Conservation (phyloP, 345 rosid species). For the Punica granatum region DNA sequence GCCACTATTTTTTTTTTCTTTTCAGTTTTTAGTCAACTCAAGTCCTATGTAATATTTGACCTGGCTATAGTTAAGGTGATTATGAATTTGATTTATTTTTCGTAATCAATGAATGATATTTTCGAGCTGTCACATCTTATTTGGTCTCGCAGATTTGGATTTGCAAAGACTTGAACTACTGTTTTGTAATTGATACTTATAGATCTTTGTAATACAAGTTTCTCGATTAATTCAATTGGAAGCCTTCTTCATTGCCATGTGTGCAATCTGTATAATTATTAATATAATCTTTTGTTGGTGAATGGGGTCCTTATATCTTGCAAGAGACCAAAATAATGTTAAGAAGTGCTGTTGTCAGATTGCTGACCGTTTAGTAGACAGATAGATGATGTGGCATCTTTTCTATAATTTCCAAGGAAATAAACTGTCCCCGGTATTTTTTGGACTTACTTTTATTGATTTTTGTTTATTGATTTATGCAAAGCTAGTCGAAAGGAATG, state of each 20-base stretch:
- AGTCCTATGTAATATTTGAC: background rate
- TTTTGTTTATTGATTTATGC: conserved; percentile 50
- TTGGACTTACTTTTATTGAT: conserved; percentile 1
- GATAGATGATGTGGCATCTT: background rate
- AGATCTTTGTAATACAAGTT: too few species aligned
- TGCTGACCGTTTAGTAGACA: background rate
- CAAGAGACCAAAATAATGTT: background rate
- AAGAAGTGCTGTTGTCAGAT: background rate
- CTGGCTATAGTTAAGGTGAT: background rate
- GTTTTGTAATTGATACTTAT: too few species aligned
- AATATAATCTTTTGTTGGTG: too few species aligned
- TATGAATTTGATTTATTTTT: background rate
- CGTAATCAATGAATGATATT: too few species aligned
- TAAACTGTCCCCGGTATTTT: background rate
- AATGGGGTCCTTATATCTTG: background rate
- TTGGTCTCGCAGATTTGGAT: background rate
- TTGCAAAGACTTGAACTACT: background rate
- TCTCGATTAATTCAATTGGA: background rate
- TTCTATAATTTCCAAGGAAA: background rate
- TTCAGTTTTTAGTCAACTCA: background rate
- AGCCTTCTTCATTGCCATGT: background rate
- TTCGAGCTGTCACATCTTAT: background rate
- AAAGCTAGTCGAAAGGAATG: conserved; percentile 99
- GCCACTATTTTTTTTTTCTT: background rate
- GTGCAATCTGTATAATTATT: background rate